Evolutionary conservation across 2,329 filamentous ascomycete species (phyloP), one percentile per base, ranked within the genome.

Genomic region (Colletotrichum karsti): DNA sequence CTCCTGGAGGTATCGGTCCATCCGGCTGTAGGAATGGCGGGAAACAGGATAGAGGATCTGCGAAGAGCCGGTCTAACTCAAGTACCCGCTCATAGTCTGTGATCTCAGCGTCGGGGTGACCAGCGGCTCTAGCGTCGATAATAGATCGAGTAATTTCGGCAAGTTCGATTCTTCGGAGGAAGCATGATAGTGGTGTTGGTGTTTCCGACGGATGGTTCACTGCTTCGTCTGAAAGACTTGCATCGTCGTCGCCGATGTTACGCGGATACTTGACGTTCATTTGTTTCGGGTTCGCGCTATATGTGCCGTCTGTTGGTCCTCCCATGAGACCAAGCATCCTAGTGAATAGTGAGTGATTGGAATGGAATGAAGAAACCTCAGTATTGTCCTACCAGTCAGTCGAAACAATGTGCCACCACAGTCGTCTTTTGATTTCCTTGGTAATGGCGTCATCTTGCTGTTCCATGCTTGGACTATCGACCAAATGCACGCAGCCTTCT

Each of bases 381-480:
- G 4, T 5, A 7, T 18, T 7, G n/a, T 50, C 74, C 70, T 66
- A 80, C 82, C 79, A 82, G 67, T 84, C 81, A 5, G 77, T 80
- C 1, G 78, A 73, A 9, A 76, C 76, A 6, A 84, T 73, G 68
- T 83, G 81, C 82, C 82, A 84, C 82, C 82, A 84, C 4, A 83
- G 70, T 50, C 82, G 75, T 18, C 82, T 74, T 42, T 78, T 81
- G 39, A 80, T 75, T 60, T 84, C 82, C 5, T 70, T 72, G 35
- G 74, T 75, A 3, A 69, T 68, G 20, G 67, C 63, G 18, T 73
- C 75, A 7, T 76, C 71, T 18, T 65, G 37, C 3, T 73, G 72
- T 1, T 70, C 70, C 7, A 71, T 69, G 4, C 71, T 69, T 3
- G 77, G 71, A n/a, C 79, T 74, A 54, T 84, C 82, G 0, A 82